phyloP scores from a whole-genome alignment of 352 stramenopile species.

The Phytopythium boreale region DNA sequence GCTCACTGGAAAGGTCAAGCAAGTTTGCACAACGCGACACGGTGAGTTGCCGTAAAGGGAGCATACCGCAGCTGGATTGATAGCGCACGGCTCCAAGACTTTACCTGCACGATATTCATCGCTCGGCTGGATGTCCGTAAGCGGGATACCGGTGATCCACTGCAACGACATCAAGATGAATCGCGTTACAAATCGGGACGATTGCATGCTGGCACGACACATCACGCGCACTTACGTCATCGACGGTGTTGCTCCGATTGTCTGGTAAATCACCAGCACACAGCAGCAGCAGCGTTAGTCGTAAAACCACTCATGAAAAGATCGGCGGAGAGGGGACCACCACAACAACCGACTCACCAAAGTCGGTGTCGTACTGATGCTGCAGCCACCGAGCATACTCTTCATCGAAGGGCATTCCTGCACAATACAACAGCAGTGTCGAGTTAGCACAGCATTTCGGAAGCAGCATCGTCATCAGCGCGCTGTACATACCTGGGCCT shows the following conservation, averaged over 20 bases:
- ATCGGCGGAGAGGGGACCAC: background rate
- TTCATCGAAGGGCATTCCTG: constrained; percentile 78
- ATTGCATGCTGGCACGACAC: too few relatives aligned
- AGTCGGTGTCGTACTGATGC: constrained; percentile 82
- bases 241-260: constrained; percentile 40
- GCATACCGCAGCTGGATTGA: background rate
- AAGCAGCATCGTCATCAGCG: background rate
- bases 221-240: constrained; percentile 21
- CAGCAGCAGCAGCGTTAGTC: background rate
- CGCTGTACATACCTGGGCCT: constrained; percentile 27
- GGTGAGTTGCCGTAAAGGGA: background rate
- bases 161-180: background rate
- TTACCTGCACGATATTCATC: constrained; percentile 35
- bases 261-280: constrained; percentile 21
- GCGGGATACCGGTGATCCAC: constrained; percentile 18
- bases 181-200: background rate
- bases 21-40: background rate
- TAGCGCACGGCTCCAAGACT: background rate
- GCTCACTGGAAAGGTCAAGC: constrained; percentile 39
- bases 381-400: constrained; percentile 87
- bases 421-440: constrained; percentile 1
- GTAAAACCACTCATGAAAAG: background rate
- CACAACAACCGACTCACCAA: constrained; percentile 39
- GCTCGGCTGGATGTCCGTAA: constrained; percentile 27
- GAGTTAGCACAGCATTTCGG: background rate